Conservation (phyloP, 83 land plant genomes). For the Thuja plicata region DNA sequence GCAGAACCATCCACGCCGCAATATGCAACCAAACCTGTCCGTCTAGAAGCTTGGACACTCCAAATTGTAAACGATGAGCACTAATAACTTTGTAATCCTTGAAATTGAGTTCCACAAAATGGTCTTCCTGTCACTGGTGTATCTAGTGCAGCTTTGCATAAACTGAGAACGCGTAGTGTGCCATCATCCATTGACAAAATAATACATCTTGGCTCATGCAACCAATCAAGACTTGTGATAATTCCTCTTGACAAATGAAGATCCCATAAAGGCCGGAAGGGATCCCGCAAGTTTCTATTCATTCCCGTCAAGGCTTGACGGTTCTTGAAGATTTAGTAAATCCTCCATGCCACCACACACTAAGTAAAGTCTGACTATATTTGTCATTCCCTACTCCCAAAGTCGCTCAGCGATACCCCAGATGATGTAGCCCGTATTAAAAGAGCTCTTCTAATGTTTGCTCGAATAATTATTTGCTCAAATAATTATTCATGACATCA, state of each 20-base stretch:
- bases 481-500: no score
- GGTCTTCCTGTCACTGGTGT: slow-evolving; percentile 74
- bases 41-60: slow-evolving; percentile 73
- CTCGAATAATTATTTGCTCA: no score
- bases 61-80: slow-evolving; percentile 75
- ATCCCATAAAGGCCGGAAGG: slow-evolving; percentile 81
- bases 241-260: slow-evolving; percentile 45
- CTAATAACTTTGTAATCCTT: slow-evolving; percentile 50
- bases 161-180: slow-evolving; percentile 61
- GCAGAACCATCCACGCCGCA: slow-evolving; percentile 74
- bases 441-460: no score
- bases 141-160: slow-evolving; percentile 55
- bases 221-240: slow-evolving; percentile 78
- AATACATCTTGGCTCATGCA: slow-evolving; percentile 75
- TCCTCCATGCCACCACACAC: no score
- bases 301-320: no score
- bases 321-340: no score
- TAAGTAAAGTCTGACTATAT: no score
- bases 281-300: no score
- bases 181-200: slow-evolving; percentile 90
- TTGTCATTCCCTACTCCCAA: no score
- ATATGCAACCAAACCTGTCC: slow-evolving; percentile 36
- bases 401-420: no score
- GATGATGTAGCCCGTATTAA: no score
- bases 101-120: slow-evolving; percentile 50